phyloP scores from a whole-genome alignment of 208 protist species.

The Leishmania turanica region DNA sequence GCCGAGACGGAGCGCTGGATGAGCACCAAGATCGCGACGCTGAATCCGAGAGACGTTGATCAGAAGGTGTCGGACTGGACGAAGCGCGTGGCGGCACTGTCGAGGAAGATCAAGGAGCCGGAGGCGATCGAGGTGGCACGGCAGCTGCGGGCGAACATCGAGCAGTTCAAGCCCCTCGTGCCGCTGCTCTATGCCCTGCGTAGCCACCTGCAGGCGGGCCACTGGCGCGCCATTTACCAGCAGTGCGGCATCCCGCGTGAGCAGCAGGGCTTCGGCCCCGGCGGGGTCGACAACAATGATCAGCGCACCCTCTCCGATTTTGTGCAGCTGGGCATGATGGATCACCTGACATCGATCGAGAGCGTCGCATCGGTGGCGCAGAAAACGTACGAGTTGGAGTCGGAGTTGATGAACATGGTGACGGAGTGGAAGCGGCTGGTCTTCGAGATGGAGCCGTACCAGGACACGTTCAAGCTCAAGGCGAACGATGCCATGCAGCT shows the following conservation, averaged over 20 bases:
- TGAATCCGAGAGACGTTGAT: constrained; percentile 85
- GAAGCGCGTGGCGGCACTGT: constrained; percentile 78
- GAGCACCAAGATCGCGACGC: constrained; percentile 84
- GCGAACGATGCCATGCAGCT: constrained; percentile 93
- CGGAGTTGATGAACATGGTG: constrained; percentile 93
- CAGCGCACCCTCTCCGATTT: constrained; percentile 81
- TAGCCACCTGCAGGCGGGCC: constrained; percentile 93
- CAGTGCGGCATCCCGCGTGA: constrained; percentile 83
- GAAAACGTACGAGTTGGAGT: constrained; percentile 92
- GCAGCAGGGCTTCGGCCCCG: constrained; percentile 81
- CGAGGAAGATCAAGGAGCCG: constrained; percentile 88
- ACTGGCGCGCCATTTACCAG: constrained; percentile 94
- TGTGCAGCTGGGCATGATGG: constrained; percentile 87
- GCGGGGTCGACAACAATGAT: constrained; percentile 86
- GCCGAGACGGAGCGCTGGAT: constrained; percentile 89
- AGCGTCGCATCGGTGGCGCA: constrained; percentile 85
- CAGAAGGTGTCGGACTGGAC: constrained; percentile 83
- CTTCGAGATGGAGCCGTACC: constrained; percentile 94
- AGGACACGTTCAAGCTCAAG: constrained; percentile 94
- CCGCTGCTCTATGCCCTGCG: constrained; percentile 93
- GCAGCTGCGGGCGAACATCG: constrained; percentile 88
- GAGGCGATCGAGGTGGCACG: constrained; percentile 81
- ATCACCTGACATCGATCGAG: constrained; percentile 85
- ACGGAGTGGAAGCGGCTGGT: constrained; percentile 93
- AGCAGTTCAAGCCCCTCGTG: constrained; percentile 92